Evolutionary conservation across 257 asterid genomes (phyloP), one percentile per base, ranked within the genome.

Genomic region (Pogostemon cablin): DNA sequence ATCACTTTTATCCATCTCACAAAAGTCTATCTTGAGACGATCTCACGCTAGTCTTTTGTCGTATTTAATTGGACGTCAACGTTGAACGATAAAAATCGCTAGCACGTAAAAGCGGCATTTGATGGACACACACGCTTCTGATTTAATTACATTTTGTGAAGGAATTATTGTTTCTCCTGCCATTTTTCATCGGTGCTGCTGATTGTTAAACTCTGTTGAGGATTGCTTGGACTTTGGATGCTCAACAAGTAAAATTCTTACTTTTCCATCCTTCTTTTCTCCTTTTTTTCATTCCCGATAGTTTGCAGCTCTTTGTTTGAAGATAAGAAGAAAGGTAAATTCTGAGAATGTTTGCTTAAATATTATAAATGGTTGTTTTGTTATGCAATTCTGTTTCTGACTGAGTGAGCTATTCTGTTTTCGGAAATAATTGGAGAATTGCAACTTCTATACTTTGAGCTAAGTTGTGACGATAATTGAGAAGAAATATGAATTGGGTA

Each of bases 231-330:
- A 43, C 12, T 46, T 56, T 70, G 74, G 61, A 44, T 49, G 41
- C 69, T 43, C 48, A 38, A 57, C 62, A 15, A 7, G 82, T 78
- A 62, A 17, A 12, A 4, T 62, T 62, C 59, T 66, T 41, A 49
- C 44, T 54, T 62, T 53, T 6, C 39, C 34, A 53, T 68, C 32
- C 53, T 65, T 10, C 4, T 4, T 34, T 52, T 42, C 20, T 35
- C 25, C 11, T 49, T 54, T 4, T 15, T 2, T 63, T 32, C 3
- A 0, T 41, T 55, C 32, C 32, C 32, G 32, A 25, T 25, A 25
- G 1, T 39, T 6, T 42, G 25, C 25, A 37, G 48, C 4, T 38
- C 55, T 54, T 42, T 61, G 60, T 1, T 42, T 48, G 42, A 56
- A 55, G 54, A 46, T 37, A 34, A 6, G 67, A 67, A 35, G 25